These are phyloP conservation scores for Ochetophila trinervis DNA, from an alignment of 306 rosid genomes.

Conservation along the genomic window DNA sequence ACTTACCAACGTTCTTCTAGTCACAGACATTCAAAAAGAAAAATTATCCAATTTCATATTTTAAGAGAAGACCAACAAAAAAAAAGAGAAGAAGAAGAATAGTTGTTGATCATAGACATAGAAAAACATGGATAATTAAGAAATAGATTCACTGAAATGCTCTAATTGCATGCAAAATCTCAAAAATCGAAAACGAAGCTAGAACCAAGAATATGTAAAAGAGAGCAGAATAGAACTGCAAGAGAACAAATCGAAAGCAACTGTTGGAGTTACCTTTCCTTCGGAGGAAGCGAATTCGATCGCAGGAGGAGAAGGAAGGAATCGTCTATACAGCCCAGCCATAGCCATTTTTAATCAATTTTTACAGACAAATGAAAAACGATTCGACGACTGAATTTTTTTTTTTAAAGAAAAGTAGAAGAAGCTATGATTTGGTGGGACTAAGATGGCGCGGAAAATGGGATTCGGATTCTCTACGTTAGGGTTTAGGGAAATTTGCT, in stretches of 20 bases:
- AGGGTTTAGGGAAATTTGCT: neutral
- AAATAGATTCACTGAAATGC: too few relatives aligned
- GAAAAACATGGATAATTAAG: too few relatives aligned
- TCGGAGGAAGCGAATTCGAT: constrained; percentile 74
- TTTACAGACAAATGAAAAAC: neutral
- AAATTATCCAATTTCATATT: neutral
- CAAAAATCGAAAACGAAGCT: neutral
- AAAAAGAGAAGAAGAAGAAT: neutral
- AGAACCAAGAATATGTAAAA: neutral
- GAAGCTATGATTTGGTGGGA: neutral
- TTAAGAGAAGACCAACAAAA: neutral
- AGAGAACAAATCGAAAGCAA: neutral
- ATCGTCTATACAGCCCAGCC: constrained; percentile 86
- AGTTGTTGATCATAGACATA: too few relatives aligned
- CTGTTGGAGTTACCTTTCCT: constrained; percentile 56
- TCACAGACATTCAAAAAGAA: neutral
- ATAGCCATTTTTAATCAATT: constrained; percentile 45
- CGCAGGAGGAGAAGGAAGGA: constrained; percentile 87
- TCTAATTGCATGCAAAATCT: too few relatives aligned
- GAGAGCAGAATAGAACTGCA: neutral
- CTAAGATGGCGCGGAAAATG: neutral
- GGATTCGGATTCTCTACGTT: constrained; percentile 1
- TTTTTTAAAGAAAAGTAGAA: too few relatives aligned
- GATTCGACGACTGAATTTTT: too few relatives aligned
- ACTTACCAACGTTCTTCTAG: too few relatives aligned